Evolutionary conservation across 306 rosid genomes (phyloP), one percentile per base, ranked within the genome.

Genomic region (Vachellia pachyceras): DNA sequence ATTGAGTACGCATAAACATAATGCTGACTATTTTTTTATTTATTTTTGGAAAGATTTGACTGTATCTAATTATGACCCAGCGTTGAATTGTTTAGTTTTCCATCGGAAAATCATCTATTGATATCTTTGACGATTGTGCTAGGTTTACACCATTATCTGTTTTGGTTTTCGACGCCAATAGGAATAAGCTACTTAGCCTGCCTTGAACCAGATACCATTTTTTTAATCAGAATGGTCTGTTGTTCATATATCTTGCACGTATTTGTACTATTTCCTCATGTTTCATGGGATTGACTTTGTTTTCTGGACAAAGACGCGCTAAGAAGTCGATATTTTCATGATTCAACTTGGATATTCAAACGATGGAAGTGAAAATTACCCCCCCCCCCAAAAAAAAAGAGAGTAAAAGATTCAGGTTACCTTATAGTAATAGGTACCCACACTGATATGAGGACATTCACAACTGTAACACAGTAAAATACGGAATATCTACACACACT

Each of bases 1-100:
- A 82, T 77, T n/a, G 85, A 77, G 75, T 40, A 49, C 71, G 85
- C 79, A 15, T 72, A 33, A 63, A 63, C 58, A 77, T 72, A 68
- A 77, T 58, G 79, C 70, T 45, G 46, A 78, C 76, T 14, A 82
- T 8, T 23, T 55, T 68, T 23, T 23, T 22, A 29, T 29, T 29
- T 29, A 29, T 29, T 29, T 29, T 29, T 29, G 33, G 33, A 29
- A 29, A 29, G 33, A 29, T 29, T 29, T 2, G 33, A 29, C 2
- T 29, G 33, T 1, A 49, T 47, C 39, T 54, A 82, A 69, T 60
- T 23, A 61, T 44, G 54, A 58, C 37, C 20, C 64, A 17, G 29
- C 13, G 68, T 61, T 12, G 37, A 12, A 61, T 44, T 44, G 5
- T 6, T 42, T 20, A 5, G 74, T 42, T 41, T 69, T 42, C 73